Evolutionary conservation across 2,329 filamentous ascomycete genomes (phyloP), one percentile per base, ranked within the genome.

Genomic region (Leptographium wingfieldii): DNA sequence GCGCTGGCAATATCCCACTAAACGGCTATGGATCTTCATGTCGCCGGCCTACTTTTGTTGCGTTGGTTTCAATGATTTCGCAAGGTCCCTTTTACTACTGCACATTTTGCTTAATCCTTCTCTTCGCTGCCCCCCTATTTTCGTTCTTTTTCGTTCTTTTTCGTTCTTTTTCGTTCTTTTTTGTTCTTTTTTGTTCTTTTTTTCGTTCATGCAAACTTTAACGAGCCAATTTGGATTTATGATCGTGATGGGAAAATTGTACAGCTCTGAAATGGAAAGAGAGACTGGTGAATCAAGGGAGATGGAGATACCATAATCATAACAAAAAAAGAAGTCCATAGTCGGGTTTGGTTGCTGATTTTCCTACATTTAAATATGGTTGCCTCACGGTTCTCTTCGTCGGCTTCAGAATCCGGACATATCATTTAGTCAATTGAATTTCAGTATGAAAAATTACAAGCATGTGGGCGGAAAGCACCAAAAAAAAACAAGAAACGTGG

Each of bases 381-480:
- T 77, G 74, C 75, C 76, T 76, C 76, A 65, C 76, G 76, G 75
- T 73, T 74, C 68, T 59, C 27, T 59, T 29, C 43, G 38, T 40
- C 12, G 38, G 38, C 38, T 16, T 40, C 38, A 40, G 33, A 31
- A 46, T 53, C 48, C n/a, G 53, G 40, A 38, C 52, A 14, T 54
- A 51, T 59, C 51, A 29, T 27, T 27, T 14, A 49, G 31, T 55
- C n/a, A 43, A 16, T 27, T 27, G 5, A 22, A 12, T 3, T 27
- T 56, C 11, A 3, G 2, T 10, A 11, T 40, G 25, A 6, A 11
- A 27, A 43, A 5, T 22, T 22, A 22, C 22, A 22, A 22, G 22
- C 22, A 22, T 22, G 22, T 16, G 22, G 27, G 4, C 25, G 6
- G 22, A 38, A 12, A 10, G 11, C 11, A 12, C 19, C 22, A 22